phyloP scores from a whole-genome alignment of 495 filamentous ascomycete species.

The Podospora australis region DNA sequence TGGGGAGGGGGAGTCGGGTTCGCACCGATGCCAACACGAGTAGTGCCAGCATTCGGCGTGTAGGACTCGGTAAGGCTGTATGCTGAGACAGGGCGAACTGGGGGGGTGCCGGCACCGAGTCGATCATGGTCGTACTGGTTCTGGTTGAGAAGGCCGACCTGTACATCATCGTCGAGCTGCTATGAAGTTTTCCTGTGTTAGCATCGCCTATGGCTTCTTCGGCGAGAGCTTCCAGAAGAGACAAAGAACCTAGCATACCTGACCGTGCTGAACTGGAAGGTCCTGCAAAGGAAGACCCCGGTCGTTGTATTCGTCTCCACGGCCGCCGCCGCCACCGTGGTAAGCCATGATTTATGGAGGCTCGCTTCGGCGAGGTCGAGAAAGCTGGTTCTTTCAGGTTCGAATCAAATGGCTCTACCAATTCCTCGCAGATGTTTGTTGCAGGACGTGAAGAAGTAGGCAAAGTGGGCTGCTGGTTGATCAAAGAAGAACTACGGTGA shows the following conservation, averaged over 20 bases:
- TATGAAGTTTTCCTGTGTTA: constrained; percentile 1
- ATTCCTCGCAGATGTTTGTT: background rate
- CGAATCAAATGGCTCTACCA: too few species aligned
- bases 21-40: constrained; percentile 27
- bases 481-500: background rate
- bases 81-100: constrained; percentile 47
- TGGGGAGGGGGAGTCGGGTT: constrained; percentile 34
- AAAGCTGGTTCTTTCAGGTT: background rate
- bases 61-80: constrained; percentile 96
- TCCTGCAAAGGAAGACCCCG: constrained; percentile 68
- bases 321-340: constrained; percentile 38
- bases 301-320: constrained; percentile 48
- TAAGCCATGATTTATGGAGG: constrained; percentile 40
- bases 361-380: constrained; percentile 11
- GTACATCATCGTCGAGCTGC: constrained; percentile 70
- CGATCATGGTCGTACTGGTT: constrained; percentile 61
- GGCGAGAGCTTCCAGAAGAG: constrained; percentile 1
- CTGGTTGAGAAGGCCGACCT: constrained; percentile 64
- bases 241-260: constrained; percentile 55
- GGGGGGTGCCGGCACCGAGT: constrained; percentile 54
- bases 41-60: constrained; percentile 50
- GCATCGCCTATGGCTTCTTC: background rate
- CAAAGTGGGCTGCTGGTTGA: background rate
- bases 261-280: constrained; percentile 48
- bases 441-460: background rate